Percentiles rank a stretch among this genome's conserved stretches.
Conservation (phyloP, 2,329 filamentous ascomycete genomes). For the Beauveria australis region DNA sequence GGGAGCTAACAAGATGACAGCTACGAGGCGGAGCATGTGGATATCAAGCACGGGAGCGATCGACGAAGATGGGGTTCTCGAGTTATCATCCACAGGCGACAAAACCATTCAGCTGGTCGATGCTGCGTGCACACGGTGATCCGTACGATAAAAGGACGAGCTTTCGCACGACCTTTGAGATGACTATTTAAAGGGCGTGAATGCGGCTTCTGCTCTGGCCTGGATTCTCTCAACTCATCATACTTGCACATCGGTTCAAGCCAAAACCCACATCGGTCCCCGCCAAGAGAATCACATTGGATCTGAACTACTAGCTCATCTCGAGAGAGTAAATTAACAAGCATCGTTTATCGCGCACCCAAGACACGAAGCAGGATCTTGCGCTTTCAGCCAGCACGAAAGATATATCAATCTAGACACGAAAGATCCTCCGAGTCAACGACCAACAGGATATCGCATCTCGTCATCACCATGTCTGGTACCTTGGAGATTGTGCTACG, state of each 20-base stretch:
- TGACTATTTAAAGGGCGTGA: background rate
- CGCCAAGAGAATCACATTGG: background rate
- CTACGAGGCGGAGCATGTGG: conserved; percentile 8
- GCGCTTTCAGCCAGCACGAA: background rate
- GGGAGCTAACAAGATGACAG: background rate
- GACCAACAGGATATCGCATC: background rate
- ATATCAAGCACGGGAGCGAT: conserved; percentile 8
- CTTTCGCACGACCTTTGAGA: background rate
- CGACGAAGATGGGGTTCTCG: background rate
- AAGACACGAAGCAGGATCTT: background rate
- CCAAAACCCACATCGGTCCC: conserved; percentile 7
- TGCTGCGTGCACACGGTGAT: background rate
- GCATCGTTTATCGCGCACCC: background rate
- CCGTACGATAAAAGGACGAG: background rate
- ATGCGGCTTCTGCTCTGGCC: background rate
- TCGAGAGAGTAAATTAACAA: background rate
- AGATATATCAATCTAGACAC: background rate
- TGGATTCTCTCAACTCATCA: background rate
- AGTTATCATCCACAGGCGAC: background rate
- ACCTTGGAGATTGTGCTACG: conserved; percentile 52
- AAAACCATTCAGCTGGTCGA: background rate
- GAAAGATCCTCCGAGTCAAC: background rate
- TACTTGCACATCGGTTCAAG: background rate
- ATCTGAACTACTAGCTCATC: background rate
- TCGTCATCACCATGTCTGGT: conserved; percentile 11